phyloP scores from a whole-genome alignment of 768 basidiomycete species.

The Lactifluus piperatus region DNA sequence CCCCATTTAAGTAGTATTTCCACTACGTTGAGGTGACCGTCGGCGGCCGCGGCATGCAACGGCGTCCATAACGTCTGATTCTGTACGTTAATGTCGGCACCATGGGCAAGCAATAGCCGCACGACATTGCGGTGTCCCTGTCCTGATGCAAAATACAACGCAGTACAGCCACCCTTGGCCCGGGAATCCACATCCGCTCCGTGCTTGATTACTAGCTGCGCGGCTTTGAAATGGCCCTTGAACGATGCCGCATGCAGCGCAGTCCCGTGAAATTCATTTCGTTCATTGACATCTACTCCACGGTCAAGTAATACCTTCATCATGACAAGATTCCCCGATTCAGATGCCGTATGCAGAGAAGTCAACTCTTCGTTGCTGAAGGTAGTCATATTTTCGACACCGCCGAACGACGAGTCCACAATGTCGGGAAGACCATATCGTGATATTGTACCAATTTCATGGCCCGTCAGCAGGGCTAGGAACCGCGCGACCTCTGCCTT shows the following conservation, averaged over 20 bases:
- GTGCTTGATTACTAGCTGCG: background rate
- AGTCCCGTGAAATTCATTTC: background rate
- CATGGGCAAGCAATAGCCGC: background rate
- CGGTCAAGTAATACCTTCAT: background rate
- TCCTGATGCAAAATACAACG: background rate
- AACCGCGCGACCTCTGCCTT: no score
- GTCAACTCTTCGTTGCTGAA: no score
- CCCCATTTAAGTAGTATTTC: background rate
- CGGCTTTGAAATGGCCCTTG: background rate
- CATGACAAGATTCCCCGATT: background rate
- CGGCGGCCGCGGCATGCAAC: background rate
- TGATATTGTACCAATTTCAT: background rate
- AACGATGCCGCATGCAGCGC: background rate
- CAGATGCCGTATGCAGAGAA: background rate
- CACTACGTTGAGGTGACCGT: background rate
- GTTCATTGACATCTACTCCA: background rate
- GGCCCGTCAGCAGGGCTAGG: no score
- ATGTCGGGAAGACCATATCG: background rate
- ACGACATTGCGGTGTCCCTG: background rate
- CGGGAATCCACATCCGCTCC: background rate
- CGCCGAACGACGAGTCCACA: no score
- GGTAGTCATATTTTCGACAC: rapidly evolving
- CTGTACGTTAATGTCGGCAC: background rate
- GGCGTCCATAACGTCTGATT: background rate
- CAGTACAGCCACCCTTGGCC: background rate